phyloP scores from a whole-genome alignment of 352 stramenopile genomes.

The Pseudoperonospora humuli region DNA sequence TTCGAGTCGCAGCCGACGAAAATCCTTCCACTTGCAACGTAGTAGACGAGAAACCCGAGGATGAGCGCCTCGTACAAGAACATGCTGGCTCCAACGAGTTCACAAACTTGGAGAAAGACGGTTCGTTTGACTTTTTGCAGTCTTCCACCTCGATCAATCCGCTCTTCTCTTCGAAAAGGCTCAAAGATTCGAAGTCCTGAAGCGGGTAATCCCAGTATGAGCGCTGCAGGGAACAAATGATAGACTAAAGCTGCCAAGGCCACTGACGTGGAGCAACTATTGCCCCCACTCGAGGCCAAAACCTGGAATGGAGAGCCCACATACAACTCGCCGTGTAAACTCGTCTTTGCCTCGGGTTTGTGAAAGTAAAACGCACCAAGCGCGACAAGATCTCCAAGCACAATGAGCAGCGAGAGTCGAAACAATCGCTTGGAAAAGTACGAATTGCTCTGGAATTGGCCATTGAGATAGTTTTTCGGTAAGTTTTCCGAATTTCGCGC shows the following conservation, averaged over 20 bases:
- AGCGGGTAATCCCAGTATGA: conserved; percentile 56
- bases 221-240: conserved; percentile 51
- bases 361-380: conserved; percentile 60
- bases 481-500: conserved; percentile 22
- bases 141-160: conserved; percentile 43
- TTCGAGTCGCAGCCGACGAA: conserved; percentile 48
- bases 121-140: conserved; percentile 78
- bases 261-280: conserved; percentile 39
- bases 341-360: conserved; percentile 16
- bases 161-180: conserved; percentile 59
- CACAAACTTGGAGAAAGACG: conserved; percentile 66
- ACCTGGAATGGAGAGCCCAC: conserved; percentile 34
- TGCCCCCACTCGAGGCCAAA: conserved; percentile 34
- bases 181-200: conserved; percentile 61
- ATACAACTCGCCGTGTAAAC: conserved; percentile 31
- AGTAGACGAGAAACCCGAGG: conserved; percentile 45
- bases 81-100: conserved; percentile 51
- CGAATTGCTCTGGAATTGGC: conserved; percentile 68
- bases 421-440: conserved; percentile 69
- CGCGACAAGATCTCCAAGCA: conserved; percentile 42
- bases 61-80: conserved; percentile 48
- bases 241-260: conserved; percentile 61
- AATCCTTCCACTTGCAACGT: conserved; percentile 41
- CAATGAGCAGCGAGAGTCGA: conserved; percentile 51
- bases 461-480: conserved; percentile 37